These are phyloP conservation scores for Metschnikowia aberdeeniae DNA, from an alignment of 805 yeast species.

Conservation along the genomic window DNA sequence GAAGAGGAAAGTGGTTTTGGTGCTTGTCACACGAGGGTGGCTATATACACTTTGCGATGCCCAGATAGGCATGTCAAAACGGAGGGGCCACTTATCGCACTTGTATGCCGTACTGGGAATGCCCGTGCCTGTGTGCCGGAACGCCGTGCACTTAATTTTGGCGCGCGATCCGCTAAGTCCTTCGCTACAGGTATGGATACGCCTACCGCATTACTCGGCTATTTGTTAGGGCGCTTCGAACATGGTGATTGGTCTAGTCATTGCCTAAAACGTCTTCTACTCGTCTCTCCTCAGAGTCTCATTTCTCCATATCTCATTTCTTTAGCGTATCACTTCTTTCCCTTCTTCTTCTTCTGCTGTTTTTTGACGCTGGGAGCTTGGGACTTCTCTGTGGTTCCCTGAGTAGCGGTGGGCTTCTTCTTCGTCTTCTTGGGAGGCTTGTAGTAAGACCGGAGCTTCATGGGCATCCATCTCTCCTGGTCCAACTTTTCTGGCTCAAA, in stretches of 20 bases:
- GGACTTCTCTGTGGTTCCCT: slow-evolving; percentile 18
- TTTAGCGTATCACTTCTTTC: slow-evolving; percentile 12
- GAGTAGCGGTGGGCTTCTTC: slow-evolving; percentile 17
- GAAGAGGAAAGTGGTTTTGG: background rate
- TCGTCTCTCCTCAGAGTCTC: too few species aligned
- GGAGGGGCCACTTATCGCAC: background rate
- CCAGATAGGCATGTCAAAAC: slow-evolving; percentile 4
- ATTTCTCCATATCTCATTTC: too few species aligned
- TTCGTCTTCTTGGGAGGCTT: slow-evolving; percentile 51
- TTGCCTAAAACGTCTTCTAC: too few species aligned
- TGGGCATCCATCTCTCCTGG: slow-evolving; percentile 85
- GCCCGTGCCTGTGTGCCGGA: too few species aligned
- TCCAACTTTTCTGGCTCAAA: slow-evolving; percentile 27
- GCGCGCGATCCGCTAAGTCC: too few species aligned
- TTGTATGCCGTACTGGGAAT: background rate
- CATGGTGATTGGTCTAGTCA: too few species aligned
- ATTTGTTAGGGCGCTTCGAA: too few species aligned
- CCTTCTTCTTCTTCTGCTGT: slow-evolving; percentile 18
- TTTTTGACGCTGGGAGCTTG: slow-evolving; percentile 25
- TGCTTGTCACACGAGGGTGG: background rate
- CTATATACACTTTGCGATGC: background rate
- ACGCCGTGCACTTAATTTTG: too few species aligned
- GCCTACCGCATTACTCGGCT: too few species aligned
- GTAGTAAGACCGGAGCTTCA: slow-evolving; percentile 79
- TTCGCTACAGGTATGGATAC: too few species aligned